Evolutionary conservation across 805 yeast genomes (phyloP).

Genomic region (Ogataea ganodermae): DNA sequence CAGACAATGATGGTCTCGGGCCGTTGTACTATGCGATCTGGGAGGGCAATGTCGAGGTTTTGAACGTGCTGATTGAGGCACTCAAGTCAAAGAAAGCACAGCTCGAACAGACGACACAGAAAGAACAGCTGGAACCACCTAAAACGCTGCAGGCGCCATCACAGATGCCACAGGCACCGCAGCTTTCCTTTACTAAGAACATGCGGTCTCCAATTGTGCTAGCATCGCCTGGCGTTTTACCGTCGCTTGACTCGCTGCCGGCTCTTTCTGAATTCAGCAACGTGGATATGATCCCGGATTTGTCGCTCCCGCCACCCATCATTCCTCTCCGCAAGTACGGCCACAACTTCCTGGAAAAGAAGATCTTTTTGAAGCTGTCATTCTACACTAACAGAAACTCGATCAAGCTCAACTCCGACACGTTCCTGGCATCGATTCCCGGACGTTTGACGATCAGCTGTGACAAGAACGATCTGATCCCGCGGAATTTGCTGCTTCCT

Average conservation of each 20-base stretch:
- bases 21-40: constrained; percentile 90
- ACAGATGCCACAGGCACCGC: constrained; percentile 23
- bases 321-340: constrained; percentile 93
- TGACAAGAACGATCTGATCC: constrained; percentile 75
- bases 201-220: constrained; percentile 13
- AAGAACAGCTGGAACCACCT: neutral
- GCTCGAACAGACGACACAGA: too few relatives aligned
- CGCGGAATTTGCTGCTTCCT: constrained; percentile 82
- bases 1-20: constrained; percentile 77
- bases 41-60: constrained; percentile 87
- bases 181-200: constrained; percentile 13
- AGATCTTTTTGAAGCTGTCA: constrained; percentile 76
- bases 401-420: constrained; percentile 46
- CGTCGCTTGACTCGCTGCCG: constrained; percentile 12
- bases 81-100: constrained; percentile 11
- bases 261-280: constrained; percentile 32
- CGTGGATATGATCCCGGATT: constrained; percentile 81
- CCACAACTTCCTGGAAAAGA: constrained; percentile 90
- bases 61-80: constrained; percentile 60
- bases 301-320: constrained; percentile 93
- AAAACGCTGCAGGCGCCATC: neutral
- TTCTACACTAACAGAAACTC: constrained; percentile 55
- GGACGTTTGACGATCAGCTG: constrained; percentile 86
- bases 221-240: constrained; percentile 8
- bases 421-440: constrained; percentile 52